These are phyloP conservation scores for Claviceps quebecensis DNA, from an alignment of 2,329 filamentous ascomycete species.

Conservation along the genomic window DNA sequence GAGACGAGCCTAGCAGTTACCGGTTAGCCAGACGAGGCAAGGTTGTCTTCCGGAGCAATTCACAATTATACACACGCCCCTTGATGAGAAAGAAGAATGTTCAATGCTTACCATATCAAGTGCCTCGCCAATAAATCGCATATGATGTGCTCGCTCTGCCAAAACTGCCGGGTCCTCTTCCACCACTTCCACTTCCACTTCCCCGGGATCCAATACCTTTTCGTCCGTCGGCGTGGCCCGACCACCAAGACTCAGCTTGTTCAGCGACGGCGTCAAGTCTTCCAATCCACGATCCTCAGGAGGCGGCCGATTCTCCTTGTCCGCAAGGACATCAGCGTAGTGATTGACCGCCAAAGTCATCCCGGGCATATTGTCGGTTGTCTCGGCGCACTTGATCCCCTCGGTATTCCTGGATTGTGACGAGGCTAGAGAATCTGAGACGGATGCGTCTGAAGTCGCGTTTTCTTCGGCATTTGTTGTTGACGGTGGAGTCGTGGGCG, in stretches of 20 bases:
- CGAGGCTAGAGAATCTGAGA: slow-evolving; percentile 2
- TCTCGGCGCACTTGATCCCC: no score
- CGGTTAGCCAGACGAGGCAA: background rate
- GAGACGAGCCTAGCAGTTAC: slow-evolving; percentile 53
- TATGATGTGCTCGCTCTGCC: slow-evolving; percentile 20
- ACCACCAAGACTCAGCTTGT: slow-evolving; percentile 10
- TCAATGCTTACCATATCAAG: slow-evolving; percentile 63
- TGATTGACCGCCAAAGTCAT: slow-evolving; percentile 7
- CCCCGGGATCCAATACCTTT: background rate
- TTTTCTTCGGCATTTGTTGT: slow-evolving; percentile 4
- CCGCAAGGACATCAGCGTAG: slow-evolving; percentile 1
- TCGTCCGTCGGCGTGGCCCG: background rate
- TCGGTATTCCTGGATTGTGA: background rate
- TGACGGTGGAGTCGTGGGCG: background rate
- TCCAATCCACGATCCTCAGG: background rate
- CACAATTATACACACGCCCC: background rate
- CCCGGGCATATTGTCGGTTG: background rate
- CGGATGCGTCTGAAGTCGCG: slow-evolving; percentile 2
- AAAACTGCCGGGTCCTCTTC: slow-evolving; percentile 15
- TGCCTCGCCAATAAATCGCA: slow-evolving; percentile 67
- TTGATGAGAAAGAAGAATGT: background rate
- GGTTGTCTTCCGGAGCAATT: background rate
- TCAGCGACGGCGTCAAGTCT: slow-evolving; percentile 7
- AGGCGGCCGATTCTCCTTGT: slow-evolving; percentile 20
- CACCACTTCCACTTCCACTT: background rate